Evolutionary conservation across 2,329 filamentous ascomycete species (phyloP).

Genomic region (Lithohypha guttulata): DNA sequence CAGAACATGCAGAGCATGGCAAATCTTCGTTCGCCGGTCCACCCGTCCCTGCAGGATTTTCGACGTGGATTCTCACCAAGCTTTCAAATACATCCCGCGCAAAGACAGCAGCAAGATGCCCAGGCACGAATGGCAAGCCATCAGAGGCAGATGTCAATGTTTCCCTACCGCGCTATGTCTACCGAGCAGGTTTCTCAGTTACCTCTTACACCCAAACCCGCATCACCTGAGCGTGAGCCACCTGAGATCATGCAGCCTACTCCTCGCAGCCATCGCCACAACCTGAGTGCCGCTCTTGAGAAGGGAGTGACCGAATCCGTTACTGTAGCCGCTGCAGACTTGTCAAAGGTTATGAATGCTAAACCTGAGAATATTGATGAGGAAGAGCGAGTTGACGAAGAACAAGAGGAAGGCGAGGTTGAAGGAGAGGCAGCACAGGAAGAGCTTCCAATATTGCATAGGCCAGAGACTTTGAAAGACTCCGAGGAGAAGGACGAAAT

Average conservation of each 20-base stretch:
- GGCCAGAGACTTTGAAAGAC: constrained; percentile 18
- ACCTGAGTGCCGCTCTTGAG: constrained; percentile 67
- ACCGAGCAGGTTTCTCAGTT: constrained; percentile 10
- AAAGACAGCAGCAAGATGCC: constrained; percentile 36
- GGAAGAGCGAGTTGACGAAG: not conserved
- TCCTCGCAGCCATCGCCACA: constrained; percentile 55
- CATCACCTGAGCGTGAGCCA: constrained; percentile 22
- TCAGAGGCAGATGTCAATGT: constrained; percentile 20
- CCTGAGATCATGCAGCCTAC: constrained; percentile 50
- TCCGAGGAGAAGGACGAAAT: constrained; percentile 36
- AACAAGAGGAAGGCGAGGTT: constrained; percentile 8
- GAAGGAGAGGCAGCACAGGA: constrained; percentile 35
- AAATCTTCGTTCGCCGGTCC: constrained; percentile 49
- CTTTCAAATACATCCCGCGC: constrained; percentile 31
- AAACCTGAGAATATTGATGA: constrained; percentile 35
- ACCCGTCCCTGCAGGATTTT: constrained; percentile 18
- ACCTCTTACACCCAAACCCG: constrained; percentile 12
- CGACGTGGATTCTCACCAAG: not conserved
- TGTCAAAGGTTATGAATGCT: constrained; percentile 20
- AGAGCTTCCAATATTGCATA: constrained; percentile 24
- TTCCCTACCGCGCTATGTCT: constrained; percentile 10
- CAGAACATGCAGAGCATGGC: constrained; percentile 33
- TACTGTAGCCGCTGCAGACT: constrained; percentile 34
- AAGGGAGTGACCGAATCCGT: constrained; percentile 77
- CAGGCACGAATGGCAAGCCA: constrained; percentile 45